These are phyloP conservation scores for Myriosclerotinia duriaeana DNA, from an alignment of 2,329 filamentous ascomycete species.

Conservation along the genomic window DNA sequence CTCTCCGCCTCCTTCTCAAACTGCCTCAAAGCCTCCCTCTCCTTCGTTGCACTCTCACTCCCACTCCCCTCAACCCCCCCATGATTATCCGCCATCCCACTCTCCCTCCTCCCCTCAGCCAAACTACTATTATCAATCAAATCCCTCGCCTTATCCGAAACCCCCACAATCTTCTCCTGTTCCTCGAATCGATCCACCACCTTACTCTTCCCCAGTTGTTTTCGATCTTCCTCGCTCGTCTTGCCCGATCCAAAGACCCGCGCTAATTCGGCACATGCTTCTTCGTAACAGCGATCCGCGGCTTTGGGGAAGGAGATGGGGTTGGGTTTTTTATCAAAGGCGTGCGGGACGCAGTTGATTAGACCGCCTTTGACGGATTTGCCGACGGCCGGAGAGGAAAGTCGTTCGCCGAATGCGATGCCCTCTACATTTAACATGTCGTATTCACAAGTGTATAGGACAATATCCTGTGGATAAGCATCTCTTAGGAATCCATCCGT, in stretches of 20 bases:
- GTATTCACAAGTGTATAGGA: slow-evolving; percentile 63
- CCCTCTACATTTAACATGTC: slow-evolving; percentile 64
- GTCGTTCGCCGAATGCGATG: slow-evolving; percentile 58
- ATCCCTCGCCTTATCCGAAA: slow-evolving; percentile 7
- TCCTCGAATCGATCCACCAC: slow-evolving; percentile 37
- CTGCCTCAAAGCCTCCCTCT: background rate
- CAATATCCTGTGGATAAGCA: slow-evolving; percentile 52
- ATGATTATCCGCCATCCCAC: slow-evolving; percentile 22
- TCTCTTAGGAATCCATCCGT: slow-evolving; percentile 50
- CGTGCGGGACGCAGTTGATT: slow-evolving; percentile 59
- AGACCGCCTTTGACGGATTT: slow-evolving; percentile 60
- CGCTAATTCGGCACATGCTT: slow-evolving; percentile 39
- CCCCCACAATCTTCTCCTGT: slow-evolving; percentile 10
- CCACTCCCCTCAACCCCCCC: background rate
- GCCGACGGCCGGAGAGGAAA: slow-evolving; percentile 48
- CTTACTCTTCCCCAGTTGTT: slow-evolving; percentile 33
- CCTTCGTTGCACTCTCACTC: background rate
- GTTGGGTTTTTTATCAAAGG: slow-evolving; percentile 67
- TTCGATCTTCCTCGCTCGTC: slow-evolving; percentile 33
- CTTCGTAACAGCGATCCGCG: slow-evolving; percentile 38
- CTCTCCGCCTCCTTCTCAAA: slow-evolving; percentile 9
- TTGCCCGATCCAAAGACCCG: slow-evolving; percentile 34
- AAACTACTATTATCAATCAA: slow-evolving; percentile 20
- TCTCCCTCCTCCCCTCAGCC: slow-evolving; percentile 9
- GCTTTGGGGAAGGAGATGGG: slow-evolving; percentile 47